Evolutionary conservation across 1,139 yeast species (phyloP).

Genomic region (Magnusiomyces tetraspermus): DNA sequence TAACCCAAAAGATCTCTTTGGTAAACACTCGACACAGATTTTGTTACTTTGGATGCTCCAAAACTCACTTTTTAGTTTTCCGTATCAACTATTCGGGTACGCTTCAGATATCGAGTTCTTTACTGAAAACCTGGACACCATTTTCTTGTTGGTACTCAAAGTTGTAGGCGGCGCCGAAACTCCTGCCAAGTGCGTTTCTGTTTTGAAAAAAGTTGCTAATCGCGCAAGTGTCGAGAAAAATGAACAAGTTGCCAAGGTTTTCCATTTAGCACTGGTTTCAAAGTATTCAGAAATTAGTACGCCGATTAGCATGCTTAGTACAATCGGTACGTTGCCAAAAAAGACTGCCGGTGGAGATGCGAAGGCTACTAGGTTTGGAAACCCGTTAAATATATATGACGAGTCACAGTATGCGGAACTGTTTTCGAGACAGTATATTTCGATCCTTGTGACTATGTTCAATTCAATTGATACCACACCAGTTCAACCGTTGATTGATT

Average conservation of each 20-base stretch:
- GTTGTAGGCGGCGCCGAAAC: background rate
- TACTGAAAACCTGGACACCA: background rate
- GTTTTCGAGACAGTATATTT: background rate
- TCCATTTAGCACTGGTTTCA: background rate
- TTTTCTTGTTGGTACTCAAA: background rate
- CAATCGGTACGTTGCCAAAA: too few relatives aligned
- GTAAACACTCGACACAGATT: background rate
- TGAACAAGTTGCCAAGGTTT: background rate
- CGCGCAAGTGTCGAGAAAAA: background rate
- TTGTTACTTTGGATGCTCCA: background rate
- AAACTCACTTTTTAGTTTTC: background rate
- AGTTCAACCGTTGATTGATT: background rate
- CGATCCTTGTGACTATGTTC: background rate
- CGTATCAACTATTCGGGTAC: background rate
- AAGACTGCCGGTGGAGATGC: too few relatives aligned
- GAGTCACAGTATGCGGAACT: background rate
- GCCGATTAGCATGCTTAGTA: background rate
- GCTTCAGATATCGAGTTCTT: background rate
- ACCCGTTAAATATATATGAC: background rate
- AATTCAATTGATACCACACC: background rate
- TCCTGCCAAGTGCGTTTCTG: background rate
- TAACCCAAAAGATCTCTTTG: background rate
- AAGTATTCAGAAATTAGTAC: background rate
- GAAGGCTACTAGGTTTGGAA: background rate
- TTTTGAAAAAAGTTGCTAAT: background rate